Base-by-base conservation (phyloP, 108 stramenopile genomes). In the Seminavis robusta region DNA sequence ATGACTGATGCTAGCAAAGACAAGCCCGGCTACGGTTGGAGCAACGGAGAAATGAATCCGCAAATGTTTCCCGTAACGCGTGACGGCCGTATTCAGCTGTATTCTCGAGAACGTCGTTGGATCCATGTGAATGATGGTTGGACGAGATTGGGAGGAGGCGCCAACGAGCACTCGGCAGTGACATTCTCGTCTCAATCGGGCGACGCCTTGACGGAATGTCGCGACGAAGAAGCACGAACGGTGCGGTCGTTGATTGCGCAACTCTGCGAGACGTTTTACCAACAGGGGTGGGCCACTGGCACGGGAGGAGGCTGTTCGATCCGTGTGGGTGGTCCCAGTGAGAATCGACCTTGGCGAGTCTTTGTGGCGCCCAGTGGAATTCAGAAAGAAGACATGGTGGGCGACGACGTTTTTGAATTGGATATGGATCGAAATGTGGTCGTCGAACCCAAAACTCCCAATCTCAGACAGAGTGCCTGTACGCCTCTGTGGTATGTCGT, bases 341-440 rank as follows among this genome's bases (percentile, higher is more conserved):
- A 77, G 44, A 64, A 73, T 29, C 61, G 80, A 2, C 84, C 84
- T 7, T 90, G 75, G 56, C 75, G 92, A 11, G 76, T 96, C 26
- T 94, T 94, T 73, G 88, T 95, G 57, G 92, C 95, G 20, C 97
- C 97, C n/a, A 84, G 84, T 1, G 97, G 95, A 1, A 86, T 98
- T n/a, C 94, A 95, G 58, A 96, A 96, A 68, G 97, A 98, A 70
- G 89, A 95, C 46, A 89, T 98, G 77, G 70, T 84, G 34, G 91
- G 93, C 0, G 91, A 96, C 56, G 97, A 98, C 52, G 69, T 98
- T 1, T 98, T 95, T 61, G 90, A 92, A 47, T 65, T 98, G 37
- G 80, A 84, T 39, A 79, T 71, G 73, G 53, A 81, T 48, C 67
- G 60, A 17, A 76, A 73, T 48, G 69, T 90, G 11, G 78, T 89